A percentile compares a stretch with the other conserved stretches of the same genome.
Evolutionary conservation across 441 rosid species (phyloP).

Genomic region (Bocquillonia castaneifolia): DNA sequence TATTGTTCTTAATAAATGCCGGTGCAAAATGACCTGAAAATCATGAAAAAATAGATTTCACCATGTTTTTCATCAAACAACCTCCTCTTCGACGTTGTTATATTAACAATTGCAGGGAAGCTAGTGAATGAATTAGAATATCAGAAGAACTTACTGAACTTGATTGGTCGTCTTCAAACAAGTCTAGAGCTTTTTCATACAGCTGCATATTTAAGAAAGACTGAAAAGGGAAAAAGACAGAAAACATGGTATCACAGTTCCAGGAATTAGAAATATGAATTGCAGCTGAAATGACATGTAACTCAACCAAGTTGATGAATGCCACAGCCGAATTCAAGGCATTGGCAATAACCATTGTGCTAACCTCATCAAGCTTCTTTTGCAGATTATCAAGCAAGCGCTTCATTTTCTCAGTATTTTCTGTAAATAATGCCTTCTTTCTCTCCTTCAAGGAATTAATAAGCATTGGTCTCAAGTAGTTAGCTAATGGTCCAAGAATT

Average conservation of each 20-base stretch:
- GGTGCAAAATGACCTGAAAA: constrained; percentile 75
- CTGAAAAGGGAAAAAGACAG: constrained; percentile 40
- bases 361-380: constrained; percentile 90
- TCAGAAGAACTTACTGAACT: constrained; percentile 63
- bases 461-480: constrained; percentile 77
- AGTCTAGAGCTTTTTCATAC: constrained; percentile 80
- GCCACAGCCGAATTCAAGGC: constrained; percentile 21
- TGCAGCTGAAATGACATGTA: not conserved
- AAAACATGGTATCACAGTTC: constrained; percentile 15
- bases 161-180: constrained; percentile 86
- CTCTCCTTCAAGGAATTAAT: constrained; percentile 68
- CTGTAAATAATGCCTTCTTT: constrained; percentile 76
- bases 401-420: constrained; percentile 77
- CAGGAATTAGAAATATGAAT: not conserved
- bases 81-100: constrained; percentile 6
- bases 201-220: constrained; percentile 85
- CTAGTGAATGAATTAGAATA: not conserved
- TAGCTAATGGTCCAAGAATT: constrained; percentile 57
- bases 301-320: not conserved
- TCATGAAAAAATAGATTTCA: constrained; percentile 23
- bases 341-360: constrained; percentile 17
- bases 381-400: constrained; percentile 74
- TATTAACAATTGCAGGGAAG: not conserved
- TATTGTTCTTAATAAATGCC: constrained; percentile 83
- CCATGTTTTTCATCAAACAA: constrained; percentile 23